phyloP scores from a whole-genome alignment of 495 filamentous ascomycete species.

The Bombardia bombarda region DNA sequence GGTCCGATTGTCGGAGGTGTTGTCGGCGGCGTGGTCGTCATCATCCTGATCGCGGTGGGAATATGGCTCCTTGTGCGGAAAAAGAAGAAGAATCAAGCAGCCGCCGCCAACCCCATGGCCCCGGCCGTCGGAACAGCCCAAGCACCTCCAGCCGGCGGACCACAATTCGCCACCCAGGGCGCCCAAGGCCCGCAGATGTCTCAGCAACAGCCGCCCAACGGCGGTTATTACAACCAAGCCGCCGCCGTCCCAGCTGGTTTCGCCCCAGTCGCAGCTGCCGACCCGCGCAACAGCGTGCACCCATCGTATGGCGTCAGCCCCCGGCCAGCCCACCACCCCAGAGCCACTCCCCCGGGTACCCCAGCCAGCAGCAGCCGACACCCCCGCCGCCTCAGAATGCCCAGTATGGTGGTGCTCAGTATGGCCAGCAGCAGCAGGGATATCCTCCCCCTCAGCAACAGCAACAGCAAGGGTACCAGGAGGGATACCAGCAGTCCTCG shows the following conservation, averaged over 20 bases:
- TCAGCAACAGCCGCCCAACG: slow-evolving; percentile 4
- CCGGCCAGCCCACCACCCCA: slow-evolving; percentile 1
- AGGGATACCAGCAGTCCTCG: background rate
- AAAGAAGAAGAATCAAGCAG: slow-evolving; percentile 23
- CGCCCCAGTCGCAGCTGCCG: slow-evolving; percentile 4
- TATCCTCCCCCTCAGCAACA: slow-evolving; percentile 1
- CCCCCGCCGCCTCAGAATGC: background rate
- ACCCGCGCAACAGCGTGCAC: slow-evolving; percentile 11
- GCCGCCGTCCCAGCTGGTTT: background rate
- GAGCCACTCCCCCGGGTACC: slow-evolving; percentile 1
- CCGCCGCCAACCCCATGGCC: background rate
- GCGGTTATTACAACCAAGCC: slow-evolving; percentile 2
- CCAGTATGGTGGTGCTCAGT: background rate
- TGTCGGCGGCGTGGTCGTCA: slow-evolving; percentile 36
- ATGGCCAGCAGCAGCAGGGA: background rate
- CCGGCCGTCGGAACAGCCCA: background rate
- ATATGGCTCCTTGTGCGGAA: slow-evolving; percentile 34
- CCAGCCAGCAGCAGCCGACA: slow-evolving; percentile 5
- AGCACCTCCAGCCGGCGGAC: background rate
- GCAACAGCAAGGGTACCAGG: background rate
- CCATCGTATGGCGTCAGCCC: slow-evolving; percentile 3
- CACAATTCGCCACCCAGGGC: slow-evolving; percentile 1
- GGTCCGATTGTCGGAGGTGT: slow-evolving; percentile 41
- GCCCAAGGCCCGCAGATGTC: slow-evolving; percentile 6
- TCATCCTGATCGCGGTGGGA: slow-evolving; percentile 30